Evolutionary conservation across 371 early-diverging fungal genomes (phyloP).

Genomic region (Mortierella sp.): DNA sequence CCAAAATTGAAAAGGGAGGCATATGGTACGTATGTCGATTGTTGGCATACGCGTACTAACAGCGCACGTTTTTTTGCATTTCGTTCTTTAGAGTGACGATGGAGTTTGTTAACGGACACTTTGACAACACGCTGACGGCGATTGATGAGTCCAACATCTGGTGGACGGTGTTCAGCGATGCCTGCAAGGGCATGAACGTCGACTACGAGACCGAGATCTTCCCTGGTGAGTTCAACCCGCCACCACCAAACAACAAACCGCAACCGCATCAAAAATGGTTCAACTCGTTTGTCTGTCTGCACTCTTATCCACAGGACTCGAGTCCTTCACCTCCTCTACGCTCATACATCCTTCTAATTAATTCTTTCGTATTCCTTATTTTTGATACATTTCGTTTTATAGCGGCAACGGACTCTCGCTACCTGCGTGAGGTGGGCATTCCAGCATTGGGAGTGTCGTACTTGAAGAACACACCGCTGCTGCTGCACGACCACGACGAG

Average conservation of each 20-base stretch:
- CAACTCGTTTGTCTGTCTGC: too few relatives aligned
- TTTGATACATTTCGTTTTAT: background rate
- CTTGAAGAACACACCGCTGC: constrained; percentile 76
- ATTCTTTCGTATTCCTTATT: background rate
- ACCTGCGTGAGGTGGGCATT: constrained; percentile 75
- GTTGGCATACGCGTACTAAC: too few relatives aligned
- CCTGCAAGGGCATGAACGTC: constrained; percentile 60
- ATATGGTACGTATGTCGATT: too few relatives aligned
- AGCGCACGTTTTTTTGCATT: background rate
- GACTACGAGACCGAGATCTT: constrained; percentile 78
- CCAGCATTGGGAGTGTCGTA: constrained; percentile 83
- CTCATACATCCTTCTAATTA: too few relatives aligned
- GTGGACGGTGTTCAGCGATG: constrained; percentile 69
- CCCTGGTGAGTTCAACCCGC: constrained; percentile 68
- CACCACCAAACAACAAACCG: too few relatives aligned
- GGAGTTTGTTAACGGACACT: constrained; percentile 70
- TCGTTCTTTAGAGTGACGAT: constrained; percentile 59
- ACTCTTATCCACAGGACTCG: too few relatives aligned
- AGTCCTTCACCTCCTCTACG: background rate
- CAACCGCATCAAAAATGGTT: too few relatives aligned
- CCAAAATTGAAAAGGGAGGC: too few relatives aligned
- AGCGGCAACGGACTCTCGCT: constrained; percentile 84
- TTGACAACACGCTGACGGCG: constrained; percentile 61
- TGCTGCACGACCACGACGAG: constrained; percentile 88
- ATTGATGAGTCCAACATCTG: constrained; percentile 69